Percentiles rank a stretch among this genome's conserved stretches.
Conservation (phyloP, 169 alveolate species). For the Neospora caninum region DNA sequence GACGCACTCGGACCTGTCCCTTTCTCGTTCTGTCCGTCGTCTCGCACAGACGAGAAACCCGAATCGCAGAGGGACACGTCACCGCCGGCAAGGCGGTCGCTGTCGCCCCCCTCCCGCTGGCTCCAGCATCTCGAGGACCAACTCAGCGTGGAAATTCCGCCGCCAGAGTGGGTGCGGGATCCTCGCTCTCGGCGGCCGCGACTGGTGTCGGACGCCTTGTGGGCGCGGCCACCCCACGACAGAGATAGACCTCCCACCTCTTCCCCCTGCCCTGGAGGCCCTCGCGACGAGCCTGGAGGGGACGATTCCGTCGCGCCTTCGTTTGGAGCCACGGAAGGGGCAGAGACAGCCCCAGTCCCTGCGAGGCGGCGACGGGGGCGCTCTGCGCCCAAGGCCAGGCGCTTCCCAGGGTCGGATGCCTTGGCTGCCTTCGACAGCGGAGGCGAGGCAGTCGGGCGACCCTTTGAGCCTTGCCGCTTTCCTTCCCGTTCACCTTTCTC, state of each 20-base stretch:
- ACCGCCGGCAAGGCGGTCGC: not conserved
- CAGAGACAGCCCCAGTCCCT: not conserved
- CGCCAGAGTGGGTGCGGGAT: not conserved
- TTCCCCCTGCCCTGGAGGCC: not conserved
- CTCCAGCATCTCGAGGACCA: slow-evolving; percentile 22
- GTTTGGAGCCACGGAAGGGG: not conserved
- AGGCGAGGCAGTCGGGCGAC: not conserved
- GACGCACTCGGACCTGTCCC: not conserved
- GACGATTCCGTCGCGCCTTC: no score
- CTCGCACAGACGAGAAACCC: not conserved
- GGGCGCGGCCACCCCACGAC: not conserved
- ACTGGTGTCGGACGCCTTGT: not conserved
- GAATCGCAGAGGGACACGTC: not conserved
- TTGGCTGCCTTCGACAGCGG: not conserved
- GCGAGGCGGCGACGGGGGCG: not conserved
- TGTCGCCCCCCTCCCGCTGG: slow-evolving; percentile 35
- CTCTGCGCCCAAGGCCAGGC: not conserved
- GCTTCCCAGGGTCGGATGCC: not conserved
- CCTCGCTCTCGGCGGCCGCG: not conserved
- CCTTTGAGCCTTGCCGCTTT: not conserved
- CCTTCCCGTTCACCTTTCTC: not conserved
- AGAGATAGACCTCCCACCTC: not conserved
- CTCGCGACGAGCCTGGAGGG: not conserved
- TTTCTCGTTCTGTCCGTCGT: not conserved
- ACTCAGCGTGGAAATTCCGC: slow-evolving; percentile 22